Evolutionary conservation across 768 basidiomycete genomes (phyloP), one percentile per base, ranked within the genome.

Genomic region (Suillus variegatus): DNA sequence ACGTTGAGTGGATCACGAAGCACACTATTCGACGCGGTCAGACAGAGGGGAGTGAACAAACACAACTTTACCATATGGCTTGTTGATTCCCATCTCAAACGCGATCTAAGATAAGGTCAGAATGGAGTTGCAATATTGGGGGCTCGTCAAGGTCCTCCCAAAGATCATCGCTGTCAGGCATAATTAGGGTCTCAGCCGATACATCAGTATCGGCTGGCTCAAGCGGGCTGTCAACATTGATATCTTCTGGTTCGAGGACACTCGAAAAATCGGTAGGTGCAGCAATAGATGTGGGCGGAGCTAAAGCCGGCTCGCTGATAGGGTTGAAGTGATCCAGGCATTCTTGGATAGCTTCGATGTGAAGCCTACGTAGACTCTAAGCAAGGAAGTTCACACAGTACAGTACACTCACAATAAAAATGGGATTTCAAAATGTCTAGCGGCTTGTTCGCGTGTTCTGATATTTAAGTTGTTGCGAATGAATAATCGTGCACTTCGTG

Each of bases 51-150:
- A 16, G 18, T 41, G 40, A 4, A 60, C 0, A 28, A 9, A 28
- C 10, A 57, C 16, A 46, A 41, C 60, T 79, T 67, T 74, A 90
- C 91, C 91, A 70, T 92, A 85, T 6, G 88, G 76, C 75, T 96
- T 95, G 76, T 96, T 93, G 60, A 97, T 93, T 1, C 97, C 96
- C 95, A 99, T 99, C 13, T 97, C 97, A 75, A 99, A 99, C 0
- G 95, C 95, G 68, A 95, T 88, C 94, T 95, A 71, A 41, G 28
- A 46, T 61, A 66, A 18, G 87, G 78, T 81, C 25, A 25, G 25
- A 25, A 25, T 25, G 25, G 25, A 25, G 78, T 73, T 6, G 76
- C 66, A 22, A 82, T 72, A 35, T 52, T 20, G 43, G 66, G 65
- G 36, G 40, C 25, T 82, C 82, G n/a, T 81, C 80, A 60, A 85